Conservation (phyloP, 805 yeast genomes). For the Myxozyma vanderwaltii region DNA sequence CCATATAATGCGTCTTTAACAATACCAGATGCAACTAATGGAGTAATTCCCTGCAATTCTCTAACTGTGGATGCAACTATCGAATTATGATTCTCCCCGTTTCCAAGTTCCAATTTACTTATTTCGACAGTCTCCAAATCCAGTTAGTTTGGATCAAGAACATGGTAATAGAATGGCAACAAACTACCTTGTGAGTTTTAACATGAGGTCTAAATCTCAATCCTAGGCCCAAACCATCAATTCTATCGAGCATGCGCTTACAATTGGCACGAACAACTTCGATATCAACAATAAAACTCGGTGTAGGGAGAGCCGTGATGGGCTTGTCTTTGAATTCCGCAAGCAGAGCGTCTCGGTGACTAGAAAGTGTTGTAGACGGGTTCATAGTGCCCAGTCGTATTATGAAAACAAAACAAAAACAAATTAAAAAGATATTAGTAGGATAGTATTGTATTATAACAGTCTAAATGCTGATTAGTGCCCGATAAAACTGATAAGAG, state of each 20-base stretch:
- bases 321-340: slow-evolving; percentile 45
- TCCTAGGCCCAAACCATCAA: slow-evolving; percentile 42
- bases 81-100: slow-evolving; percentile 47
- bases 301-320: slow-evolving; percentile 58
- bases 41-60: slow-evolving; percentile 61
- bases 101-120: slow-evolving; percentile 53
- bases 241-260: slow-evolving; percentile 52
- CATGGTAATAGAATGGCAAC: no score
- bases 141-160: no score
- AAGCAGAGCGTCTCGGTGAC: slow-evolving; percentile 4
- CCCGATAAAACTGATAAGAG: no score
- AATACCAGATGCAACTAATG: slow-evolving; percentile 46
- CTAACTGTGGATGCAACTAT: slow-evolving; percentile 68
- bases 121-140: slow-evolving; percentile 50
- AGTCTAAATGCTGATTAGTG: no score
- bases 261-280: slow-evolving; percentile 50
- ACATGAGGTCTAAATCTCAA: slow-evolving; percentile 68
- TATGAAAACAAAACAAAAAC: no score
- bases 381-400: not conserved
- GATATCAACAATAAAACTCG: slow-evolving; percentile 56
- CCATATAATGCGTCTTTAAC: slow-evolving; percentile 56
- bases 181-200: slow-evolving; percentile 72
- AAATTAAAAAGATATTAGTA: no score
- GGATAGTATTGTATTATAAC: no score
- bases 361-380: not conserved